A percentile compares a stretch with the other conserved stretches of the same genome.
These are phyloP conservation scores for Moringa oleifera DNA, from an alignment of 345 rosid genomes.

Conservation along the genomic window DNA sequence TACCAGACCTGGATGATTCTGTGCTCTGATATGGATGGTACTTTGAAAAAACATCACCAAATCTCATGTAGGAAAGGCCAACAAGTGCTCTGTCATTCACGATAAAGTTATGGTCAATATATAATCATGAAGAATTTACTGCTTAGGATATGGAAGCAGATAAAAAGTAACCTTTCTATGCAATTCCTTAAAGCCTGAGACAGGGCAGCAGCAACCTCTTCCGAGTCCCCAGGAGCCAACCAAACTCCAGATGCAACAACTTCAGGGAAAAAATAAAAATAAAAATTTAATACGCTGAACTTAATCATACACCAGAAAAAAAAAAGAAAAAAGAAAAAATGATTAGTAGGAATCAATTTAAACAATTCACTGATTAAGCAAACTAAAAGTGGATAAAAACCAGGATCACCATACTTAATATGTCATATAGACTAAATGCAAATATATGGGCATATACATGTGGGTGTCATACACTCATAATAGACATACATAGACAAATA, in stretches of 20 bases:
- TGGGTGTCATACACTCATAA: background rate
- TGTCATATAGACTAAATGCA: background rate
- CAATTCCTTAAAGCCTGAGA: conserved; percentile 85
- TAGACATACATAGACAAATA: background rate
- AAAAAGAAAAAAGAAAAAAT: no score
- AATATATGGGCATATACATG: no score
- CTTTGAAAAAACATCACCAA: conserved; percentile 90
- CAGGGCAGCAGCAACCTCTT: conserved; percentile 92
- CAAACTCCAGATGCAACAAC: conserved; percentile 94
- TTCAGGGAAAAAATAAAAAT: conserved; percentile 28
- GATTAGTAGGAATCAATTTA: background rate
- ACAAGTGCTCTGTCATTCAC: conserved; percentile 51
- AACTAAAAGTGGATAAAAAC: conserved; percentile 1
- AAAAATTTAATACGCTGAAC: conserved; percentile 3
- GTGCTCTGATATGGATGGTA: conserved; percentile 68
- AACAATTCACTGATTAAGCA: background rate
- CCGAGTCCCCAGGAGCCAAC: conserved; percentile 98
- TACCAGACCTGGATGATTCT: conserved; percentile 62
- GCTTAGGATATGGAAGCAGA: conserved; percentile 12
- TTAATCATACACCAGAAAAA: conserved; percentile 7
- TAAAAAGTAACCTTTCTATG: conserved; percentile 71
- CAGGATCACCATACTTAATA: background rate
- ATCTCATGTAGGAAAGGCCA: conserved; percentile 84
- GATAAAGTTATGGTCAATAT: conserved; percentile 18
- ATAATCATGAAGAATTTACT: conserved; percentile 8